Evolutionary conservation across 169 alveolate species (phyloP).

Genomic region (Neospora caninum): DNA sequence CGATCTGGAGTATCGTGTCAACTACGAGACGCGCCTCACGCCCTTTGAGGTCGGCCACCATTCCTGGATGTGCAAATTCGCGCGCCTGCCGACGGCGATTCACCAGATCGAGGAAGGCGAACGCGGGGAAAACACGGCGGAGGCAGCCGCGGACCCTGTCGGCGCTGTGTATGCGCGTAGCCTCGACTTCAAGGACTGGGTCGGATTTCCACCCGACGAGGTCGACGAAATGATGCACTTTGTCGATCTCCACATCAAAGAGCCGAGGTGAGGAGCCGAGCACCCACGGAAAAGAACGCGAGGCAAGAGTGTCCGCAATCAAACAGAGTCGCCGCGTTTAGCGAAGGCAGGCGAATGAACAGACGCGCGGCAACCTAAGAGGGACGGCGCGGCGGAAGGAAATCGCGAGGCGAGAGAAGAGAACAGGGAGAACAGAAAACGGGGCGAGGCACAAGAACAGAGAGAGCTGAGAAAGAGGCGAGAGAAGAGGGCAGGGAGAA

Average conservation of each 20-base stretch:
- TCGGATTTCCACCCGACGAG: conserved; percentile 68
- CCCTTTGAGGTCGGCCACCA: conserved; percentile 67
- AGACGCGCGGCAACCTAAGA: too few relatives aligned
- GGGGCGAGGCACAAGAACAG: too few relatives aligned
- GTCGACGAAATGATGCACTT: conserved; percentile 49
- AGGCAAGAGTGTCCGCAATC: too few relatives aligned
- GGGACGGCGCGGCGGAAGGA: too few relatives aligned
- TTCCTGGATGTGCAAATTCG: conserved; percentile 67
- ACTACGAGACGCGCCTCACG: conserved; percentile 60
- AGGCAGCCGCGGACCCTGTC: not conserved
- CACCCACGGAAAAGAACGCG: too few relatives aligned
- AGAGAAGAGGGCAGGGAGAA: too few relatives aligned
- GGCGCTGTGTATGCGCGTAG: conserved; percentile 35
- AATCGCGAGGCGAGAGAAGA: too few relatives aligned
- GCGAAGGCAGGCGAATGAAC: too few relatives aligned
- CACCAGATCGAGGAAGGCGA: conserved; percentile 40
- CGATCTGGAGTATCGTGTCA: conserved; percentile 46
- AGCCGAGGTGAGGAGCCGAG: conserved; percentile 28
- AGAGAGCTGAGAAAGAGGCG: too few relatives aligned
- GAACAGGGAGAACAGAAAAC: too few relatives aligned
- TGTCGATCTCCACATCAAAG: conserved; percentile 15
- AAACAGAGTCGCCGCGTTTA: too few relatives aligned
- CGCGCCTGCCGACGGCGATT: conserved; percentile 56
- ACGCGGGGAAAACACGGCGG: not conserved
- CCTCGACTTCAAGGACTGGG: conserved; percentile 54